Evolutionary conservation across 306 rosid genomes (phyloP), one percentile per base, ranked within the genome.

Genomic region (peach (Prunus persica)): DNA sequence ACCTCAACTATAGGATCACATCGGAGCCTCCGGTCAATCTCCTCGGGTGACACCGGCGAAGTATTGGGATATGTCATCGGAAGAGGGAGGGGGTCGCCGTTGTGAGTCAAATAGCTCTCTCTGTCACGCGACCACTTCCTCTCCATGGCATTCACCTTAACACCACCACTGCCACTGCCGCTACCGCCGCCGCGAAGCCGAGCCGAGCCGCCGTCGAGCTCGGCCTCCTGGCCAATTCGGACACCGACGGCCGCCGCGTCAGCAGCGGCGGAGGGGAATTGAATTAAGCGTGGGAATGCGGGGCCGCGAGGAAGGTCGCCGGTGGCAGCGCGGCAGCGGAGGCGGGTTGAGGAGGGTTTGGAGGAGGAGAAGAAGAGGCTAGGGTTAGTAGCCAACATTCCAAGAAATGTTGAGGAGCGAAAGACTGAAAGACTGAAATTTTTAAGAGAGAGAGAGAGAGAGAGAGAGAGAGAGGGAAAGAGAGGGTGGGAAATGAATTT

Each of bases 1-100:
- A 95, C 98, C 97, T 95, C 82, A 41, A 85, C 0, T 84, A 65
- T 8, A 43, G 97, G 97, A 74, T 95, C 77, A 61, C 98, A 95
- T 69, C 32, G 91, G 63, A 92, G 97, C 45, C 97, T 90, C 30
- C 86, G 84, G 32, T 92, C 97, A 65, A 95, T 84, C 69, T 82
- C 97, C 15, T 90, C 86, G 3, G 91, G 79, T 5, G 98, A 11
- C 64, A 88, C 95, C 9, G 96, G 97, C 5, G 93, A 83, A 8
- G 93, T 78, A 86, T 88, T 95, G 16, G 97, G 98, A 66, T 85
- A 76, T 16, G 90, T 84, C 98, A 95, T 92, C 8, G 98, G 97
- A 43, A 95, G 97, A 0, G 98, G 97, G 18, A 92, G 96, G 78
- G 88, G 87, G 4, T 95, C 97, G 6, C 56, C 72, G 30, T 89